Percentiles rank a stretch among this genome's conserved stretches.
Conservation (phyloP, 139 green algal genomes). For the Trebouxia sp. region DNA sequence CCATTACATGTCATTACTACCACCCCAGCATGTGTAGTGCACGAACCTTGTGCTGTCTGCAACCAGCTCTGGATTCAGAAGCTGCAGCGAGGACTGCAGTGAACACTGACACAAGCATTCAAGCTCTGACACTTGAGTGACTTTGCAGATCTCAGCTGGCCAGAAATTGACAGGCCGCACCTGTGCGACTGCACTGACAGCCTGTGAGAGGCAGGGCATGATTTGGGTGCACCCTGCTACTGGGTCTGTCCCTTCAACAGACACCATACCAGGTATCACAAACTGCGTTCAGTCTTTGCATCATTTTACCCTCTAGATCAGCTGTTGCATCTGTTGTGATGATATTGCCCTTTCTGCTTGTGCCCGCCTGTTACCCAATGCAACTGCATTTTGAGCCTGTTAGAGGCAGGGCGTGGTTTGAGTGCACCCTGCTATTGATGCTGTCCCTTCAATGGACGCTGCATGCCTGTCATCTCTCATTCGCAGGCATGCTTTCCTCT, state of each 20-base stretch:
- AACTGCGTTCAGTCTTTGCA: too few species aligned
- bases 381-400: neutral
- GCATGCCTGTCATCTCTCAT: too few species aligned
- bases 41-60: too few species aligned
- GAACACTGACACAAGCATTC: neutral
- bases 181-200: slow-evolving; percentile 32
- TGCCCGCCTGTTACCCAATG: too few species aligned
- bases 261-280: slow-evolving; percentile 30
- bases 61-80: too few species aligned
- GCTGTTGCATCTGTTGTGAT: too few species aligned
- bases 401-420: neutral
- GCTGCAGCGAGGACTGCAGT: neutral
- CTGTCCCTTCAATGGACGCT: too few species aligned
- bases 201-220: slow-evolving; percentile 34
- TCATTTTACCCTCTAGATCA: too few species aligned
- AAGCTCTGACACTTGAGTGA: neutral
- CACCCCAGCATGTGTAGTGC: too few species aligned
- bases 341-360: too few species aligned
- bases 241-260: neutral
- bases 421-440: neutral
- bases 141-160: slow-evolving; percentile 17
- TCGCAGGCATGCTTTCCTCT: too few species aligned
- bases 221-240: slow-evolving; percentile 24
- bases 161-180: neutral
- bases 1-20: too few species aligned